Evolutionary conservation across 1,284 basidiomycete genomes (phyloP).

Genomic region (Puccinia hordei): DNA sequence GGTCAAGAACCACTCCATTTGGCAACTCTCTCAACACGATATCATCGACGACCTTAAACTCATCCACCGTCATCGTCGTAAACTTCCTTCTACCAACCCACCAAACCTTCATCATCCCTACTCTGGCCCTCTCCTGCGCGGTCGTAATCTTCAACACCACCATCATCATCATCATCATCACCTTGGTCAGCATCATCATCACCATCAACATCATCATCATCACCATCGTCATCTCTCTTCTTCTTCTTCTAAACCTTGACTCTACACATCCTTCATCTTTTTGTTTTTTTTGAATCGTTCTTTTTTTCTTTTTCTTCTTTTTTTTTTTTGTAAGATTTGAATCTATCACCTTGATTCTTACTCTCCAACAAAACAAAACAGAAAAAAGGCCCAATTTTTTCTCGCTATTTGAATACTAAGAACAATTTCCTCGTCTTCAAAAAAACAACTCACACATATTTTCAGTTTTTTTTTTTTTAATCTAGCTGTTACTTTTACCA

Average conservation of each 20-base stretch:
- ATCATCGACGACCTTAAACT: constrained; percentile 9
- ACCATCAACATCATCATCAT: background rate
- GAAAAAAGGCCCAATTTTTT: no score
- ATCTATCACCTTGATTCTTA: no score
- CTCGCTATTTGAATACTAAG: no score
- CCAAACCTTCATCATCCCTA: background rate
- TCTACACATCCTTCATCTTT: no score
- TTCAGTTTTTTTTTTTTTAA: no score
- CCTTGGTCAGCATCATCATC: background rate
- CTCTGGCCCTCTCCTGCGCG: background rate
- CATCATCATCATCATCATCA: background rate
- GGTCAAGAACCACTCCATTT: background rate
- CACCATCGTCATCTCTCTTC: background rate
- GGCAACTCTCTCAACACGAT: background rate
- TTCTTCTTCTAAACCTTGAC: background rate
- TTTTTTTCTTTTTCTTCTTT: no score
- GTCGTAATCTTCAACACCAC: background rate
- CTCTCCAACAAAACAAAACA: no score
- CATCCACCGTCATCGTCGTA: constrained; percentile 12
- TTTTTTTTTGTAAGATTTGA: no score
- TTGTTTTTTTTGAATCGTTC: no score
- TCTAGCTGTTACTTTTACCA: no score
- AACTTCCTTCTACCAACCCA: background rate
- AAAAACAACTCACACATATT: no score
- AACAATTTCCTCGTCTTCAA: no score